Percentiles rank a stretch among this genome's conserved stretches.
phyloP scores from a whole-genome alignment of 177 flowering plant genomes.

The Vitis hybrid region DNA sequence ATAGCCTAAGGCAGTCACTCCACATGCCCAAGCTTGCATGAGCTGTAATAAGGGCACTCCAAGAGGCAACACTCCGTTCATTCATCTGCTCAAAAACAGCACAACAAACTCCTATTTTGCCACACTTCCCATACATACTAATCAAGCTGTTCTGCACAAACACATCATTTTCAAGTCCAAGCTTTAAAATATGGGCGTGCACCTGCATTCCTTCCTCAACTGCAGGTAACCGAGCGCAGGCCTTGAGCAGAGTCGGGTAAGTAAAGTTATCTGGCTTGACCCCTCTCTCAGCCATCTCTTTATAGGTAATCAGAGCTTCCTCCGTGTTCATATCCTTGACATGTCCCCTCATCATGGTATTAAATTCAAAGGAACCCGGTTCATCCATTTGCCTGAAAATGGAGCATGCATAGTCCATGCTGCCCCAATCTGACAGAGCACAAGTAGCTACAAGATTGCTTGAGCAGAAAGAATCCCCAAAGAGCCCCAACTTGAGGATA shows the following conservation, averaged over 20 bases:
- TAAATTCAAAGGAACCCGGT: constrained; percentile 62
- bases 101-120: constrained; percentile 35
- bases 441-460: constrained; percentile 57
- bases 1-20: constrained; percentile 56
- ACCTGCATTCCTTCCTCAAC: constrained; percentile 59
- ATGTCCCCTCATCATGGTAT: constrained; percentile 71
- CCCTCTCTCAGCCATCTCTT: constrained; percentile 57
- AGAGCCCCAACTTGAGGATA: constrained; percentile 56
- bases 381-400: constrained; percentile 60
- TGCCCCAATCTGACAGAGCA: constrained; percentile 77
- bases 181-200: constrained; percentile 70
- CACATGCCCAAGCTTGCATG: constrained; percentile 61
- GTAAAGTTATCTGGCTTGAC: constrained; percentile 64
- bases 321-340: constrained; percentile 37
- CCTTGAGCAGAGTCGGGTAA: constrained; percentile 67
- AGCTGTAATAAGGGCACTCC: constrained; percentile 82
- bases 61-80: constrained; percentile 60
- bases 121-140: constrained; percentile 79
- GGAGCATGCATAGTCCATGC: constrained; percentile 80
- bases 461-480: constrained; percentile 33
- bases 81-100: constrained; percentile 57
- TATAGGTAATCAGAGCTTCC: constrained; percentile 47
- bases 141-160: constrained; percentile 86
- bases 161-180: constrained; percentile 56
- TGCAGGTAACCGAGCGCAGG: constrained; percentile 43